These are phyloP conservation scores for Lentinus brumalis DNA, from an alignment of 768 basidiomycete genomes.

Conservation along the genomic window DNA sequence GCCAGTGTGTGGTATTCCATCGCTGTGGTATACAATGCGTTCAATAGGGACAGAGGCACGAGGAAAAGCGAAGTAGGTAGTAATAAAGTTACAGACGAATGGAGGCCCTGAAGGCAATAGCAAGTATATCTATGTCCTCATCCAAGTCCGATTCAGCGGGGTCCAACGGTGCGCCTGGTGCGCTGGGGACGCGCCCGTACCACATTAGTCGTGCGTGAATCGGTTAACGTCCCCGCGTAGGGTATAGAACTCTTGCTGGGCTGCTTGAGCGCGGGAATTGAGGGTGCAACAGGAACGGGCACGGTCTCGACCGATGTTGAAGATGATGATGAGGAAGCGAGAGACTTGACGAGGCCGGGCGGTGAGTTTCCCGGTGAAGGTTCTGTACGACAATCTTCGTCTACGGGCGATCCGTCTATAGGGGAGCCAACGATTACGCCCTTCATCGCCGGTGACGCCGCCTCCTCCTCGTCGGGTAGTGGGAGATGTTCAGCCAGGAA, in stretches of 20 bases:
- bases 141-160: not conserved
- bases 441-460: constrained; percentile 17
- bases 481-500: constrained; percentile 42
- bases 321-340: constrained; percentile 44
- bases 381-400: constrained; percentile 23
- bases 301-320: constrained; percentile 20
- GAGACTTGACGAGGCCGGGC: constrained; percentile 26
- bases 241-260: constrained; percentile 24
- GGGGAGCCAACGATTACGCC: constrained; percentile 13
- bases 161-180: constrained; percentile 17
- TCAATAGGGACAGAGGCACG: constrained; percentile 4
- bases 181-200: constrained; percentile 18
- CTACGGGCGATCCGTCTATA: constrained; percentile 1
- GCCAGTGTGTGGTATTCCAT: constrained; percentile 1
- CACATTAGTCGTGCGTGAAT: constrained; percentile 36
- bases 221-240: constrained; percentile 33
- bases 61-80: not conserved
- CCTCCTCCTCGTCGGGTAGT: constrained; percentile 34
- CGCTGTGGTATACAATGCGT: constrained; percentile 7
- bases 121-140: not conserved
- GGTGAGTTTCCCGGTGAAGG: constrained; percentile 28
- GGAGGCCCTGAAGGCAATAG: not conserved
- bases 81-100: constrained; percentile 9
- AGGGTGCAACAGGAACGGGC: constrained; percentile 8
- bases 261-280: constrained; percentile 23